Evolutionary conservation across 768 basidiomycete genomes (phyloP), one percentile per base, ranked within the genome.

Genomic region (Trametes sanguinea): DNA sequence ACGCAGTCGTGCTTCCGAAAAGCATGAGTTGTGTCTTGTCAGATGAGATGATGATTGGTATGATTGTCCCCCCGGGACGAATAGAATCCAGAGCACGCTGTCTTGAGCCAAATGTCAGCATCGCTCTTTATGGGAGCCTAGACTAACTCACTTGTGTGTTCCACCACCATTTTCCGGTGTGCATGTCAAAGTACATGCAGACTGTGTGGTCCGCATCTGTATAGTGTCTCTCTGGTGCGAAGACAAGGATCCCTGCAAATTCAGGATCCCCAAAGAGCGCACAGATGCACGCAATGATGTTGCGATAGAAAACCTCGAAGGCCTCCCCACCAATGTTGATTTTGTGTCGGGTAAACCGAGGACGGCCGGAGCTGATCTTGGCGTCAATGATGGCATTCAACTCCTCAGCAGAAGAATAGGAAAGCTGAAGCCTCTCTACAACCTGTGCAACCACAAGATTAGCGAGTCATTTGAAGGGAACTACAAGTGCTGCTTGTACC

Each of bases 121-220:
- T n/a, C 69, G 47, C 5, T 54, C 52, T 2, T 44, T 58, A 55
- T 67, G 47, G 8, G 45, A 50, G 39, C 10, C 5, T 53, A 4
- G 8, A 44, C 3, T 56, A 17, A 32, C 74, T 44, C 57, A 80
- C 80, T 72, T 82, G 82, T 0, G 72, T 76, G 5, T 46, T 51
- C 80, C 80, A 82, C 82, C 81, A 82, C 82, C 82, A 83, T 47
- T 75, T 73, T 0, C 77, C 79, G 0, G 80, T 82, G 45, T 81
- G 73, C 75, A 82, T 76, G 43, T 83, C 80, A 62, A 68, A 62
- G 59, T 72, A 81, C 1, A 79, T 10, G 0, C 74, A 62, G 1
- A 63, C 45, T 1, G 48, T 72, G 10, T 67, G 35, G 14, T 71
- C 70, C 0, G 33, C 59, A 60, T 78, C 35, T 6, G 35, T 11